phyloP scores from a whole-genome alignment of 1,284 basidiomycete species.

The Ustilago curta region DNA sequence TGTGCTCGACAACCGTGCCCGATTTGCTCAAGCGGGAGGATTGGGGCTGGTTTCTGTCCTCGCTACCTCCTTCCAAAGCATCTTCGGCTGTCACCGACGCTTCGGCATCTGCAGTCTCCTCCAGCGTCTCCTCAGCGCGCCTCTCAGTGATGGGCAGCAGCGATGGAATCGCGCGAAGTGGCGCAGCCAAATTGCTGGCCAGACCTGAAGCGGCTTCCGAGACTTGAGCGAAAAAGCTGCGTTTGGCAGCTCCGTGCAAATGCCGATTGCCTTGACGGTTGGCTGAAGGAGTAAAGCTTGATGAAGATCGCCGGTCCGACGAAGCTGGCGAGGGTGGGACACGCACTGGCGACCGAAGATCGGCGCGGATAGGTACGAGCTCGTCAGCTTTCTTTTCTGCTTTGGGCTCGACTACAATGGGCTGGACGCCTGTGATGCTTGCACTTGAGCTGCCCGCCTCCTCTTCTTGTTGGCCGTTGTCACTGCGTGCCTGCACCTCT shows the following conservation, averaged over 20 bases:
- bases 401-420: not conserved
- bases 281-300: slow-evolving; percentile 43
- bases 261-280: slow-evolving; percentile 48
- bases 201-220: slow-evolving; percentile 29
- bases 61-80: not conserved
- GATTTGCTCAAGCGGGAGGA: not conserved
- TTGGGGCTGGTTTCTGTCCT: not conserved
- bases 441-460: not conserved
- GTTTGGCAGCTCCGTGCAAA: slow-evolving; percentile 34
- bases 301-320: slow-evolving; percentile 36
- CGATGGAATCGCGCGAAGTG: slow-evolving; percentile 31
- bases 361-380: not conserved
- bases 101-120: slow-evolving; percentile 4
- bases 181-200: slow-evolving; percentile 38
- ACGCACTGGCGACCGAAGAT: slow-evolving; percentile 9
- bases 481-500: too few species aligned
- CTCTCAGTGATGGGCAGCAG: slow-evolving; percentile 41
- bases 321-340: slow-evolving; percentile 49
- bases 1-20: slow-evolving; percentile 6
- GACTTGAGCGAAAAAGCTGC: slow-evolving; percentile 37
- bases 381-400: not conserved
- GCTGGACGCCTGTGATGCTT: not conserved
- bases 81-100: not conserved
- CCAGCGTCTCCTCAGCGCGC: slow-evolving; percentile 17
- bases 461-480: not conserved